Percentiles rank a stretch among this genome's conserved stretches.
Evolutionary conservation across 116 monocot genomes (phyloP).

Genomic region (Phalaenopsis hybrid): DNA sequence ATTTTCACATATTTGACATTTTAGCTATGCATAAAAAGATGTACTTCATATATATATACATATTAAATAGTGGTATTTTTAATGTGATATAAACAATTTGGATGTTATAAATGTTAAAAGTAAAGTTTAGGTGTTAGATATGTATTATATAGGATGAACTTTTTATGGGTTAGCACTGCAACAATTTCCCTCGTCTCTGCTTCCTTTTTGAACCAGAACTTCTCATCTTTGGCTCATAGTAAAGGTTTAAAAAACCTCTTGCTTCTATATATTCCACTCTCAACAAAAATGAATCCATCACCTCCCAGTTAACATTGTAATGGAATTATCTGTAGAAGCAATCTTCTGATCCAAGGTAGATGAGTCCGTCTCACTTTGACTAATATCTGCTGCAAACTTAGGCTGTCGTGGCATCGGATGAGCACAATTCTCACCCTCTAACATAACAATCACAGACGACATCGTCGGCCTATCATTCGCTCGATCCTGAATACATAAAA

Average conservation of each 20-base stretch:
- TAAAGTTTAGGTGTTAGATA: too few species aligned
- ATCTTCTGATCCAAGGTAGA: not conserved
- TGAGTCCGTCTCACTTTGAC: slow-evolving; percentile 1
- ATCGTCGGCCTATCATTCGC: slow-evolving; percentile 30
- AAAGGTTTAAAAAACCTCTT: not conserved
- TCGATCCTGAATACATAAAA: slow-evolving; percentile 29
- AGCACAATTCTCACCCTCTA: slow-evolving; percentile 11
- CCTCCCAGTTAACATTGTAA: slow-evolving; percentile 7
- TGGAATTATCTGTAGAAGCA: not conserved
- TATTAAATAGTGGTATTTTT: too few species aligned
- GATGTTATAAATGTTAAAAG: not conserved
- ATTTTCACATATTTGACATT: too few species aligned
- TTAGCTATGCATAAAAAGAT: too few species aligned
- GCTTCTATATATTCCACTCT: not conserved
- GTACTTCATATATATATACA: too few species aligned
- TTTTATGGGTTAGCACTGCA: not conserved
- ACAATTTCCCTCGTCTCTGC: not conserved
- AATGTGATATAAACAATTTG: too few species aligned
- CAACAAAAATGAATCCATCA: not conserved
- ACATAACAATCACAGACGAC: slow-evolving; percentile 26
- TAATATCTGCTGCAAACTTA: slow-evolving; percentile 16
- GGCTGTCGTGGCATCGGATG: slow-evolving; percentile 17
- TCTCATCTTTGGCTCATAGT: not conserved
- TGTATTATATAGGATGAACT: not conserved
- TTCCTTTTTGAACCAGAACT: not conserved